phyloP scores from a whole-genome alignment of 2,329 filamentous ascomycete species.

The Clathrospora elynae region DNA sequence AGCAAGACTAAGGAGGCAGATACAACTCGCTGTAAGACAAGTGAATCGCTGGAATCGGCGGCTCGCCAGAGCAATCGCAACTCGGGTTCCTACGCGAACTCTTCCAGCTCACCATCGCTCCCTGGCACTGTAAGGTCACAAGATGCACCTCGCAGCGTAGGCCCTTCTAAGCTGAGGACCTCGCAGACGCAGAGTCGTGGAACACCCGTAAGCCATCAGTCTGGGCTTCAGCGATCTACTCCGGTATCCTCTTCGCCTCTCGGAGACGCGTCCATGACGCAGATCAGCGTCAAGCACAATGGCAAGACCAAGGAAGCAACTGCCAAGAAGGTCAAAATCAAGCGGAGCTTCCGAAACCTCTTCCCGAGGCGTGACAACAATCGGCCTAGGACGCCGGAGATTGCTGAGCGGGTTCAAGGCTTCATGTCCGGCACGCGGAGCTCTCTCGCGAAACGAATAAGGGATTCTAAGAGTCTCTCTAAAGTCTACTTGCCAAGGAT shows the following conservation, averaged over 20 bases:
- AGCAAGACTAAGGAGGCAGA: constrained; percentile 1
- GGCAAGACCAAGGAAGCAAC: not conserved
- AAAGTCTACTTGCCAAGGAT: constrained; percentile 14
- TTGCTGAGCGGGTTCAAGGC: constrained; percentile 16
- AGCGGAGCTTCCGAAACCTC: constrained; percentile 34
- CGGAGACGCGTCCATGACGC: not conserved
- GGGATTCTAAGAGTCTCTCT: constrained; percentile 23
- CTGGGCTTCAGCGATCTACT: not conserved
- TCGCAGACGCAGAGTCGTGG: not conserved
- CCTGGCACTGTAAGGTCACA: not conserved
- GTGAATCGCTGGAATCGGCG: not conserved
- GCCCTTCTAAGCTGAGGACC: constrained; percentile 1
- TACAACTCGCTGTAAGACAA: constrained; percentile 1
- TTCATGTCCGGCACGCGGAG: constrained; percentile 23
- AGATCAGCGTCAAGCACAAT: not conserved
- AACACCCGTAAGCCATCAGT: not conserved
- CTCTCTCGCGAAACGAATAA: constrained; percentile 27
- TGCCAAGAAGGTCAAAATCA: constrained; percentile 21
- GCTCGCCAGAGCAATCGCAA: not conserved
- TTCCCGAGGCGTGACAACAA: constrained; percentile 26
- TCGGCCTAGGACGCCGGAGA: constrained; percentile 1
- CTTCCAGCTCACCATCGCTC: not conserved
- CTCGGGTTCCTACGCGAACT: not conserved
- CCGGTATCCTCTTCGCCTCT: not conserved
- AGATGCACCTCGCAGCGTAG: not conserved